Evolutionary conservation across 2,329 filamentous ascomycete genomes (phyloP).

Genomic region (Penicillium sp.): DNA sequence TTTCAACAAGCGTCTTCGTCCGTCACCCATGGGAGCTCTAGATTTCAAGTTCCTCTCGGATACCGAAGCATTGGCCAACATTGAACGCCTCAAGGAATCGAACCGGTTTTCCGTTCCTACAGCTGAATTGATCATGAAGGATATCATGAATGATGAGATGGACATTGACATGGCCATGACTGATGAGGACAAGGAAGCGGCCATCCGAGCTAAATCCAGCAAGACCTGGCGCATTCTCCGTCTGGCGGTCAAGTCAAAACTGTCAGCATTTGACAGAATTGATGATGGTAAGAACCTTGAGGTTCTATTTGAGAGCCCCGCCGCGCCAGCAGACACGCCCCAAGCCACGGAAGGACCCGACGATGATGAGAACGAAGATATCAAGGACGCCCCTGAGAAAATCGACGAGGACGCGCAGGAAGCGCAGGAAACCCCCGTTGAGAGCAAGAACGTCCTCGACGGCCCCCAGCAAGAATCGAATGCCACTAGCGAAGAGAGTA

Average conservation of each 20-base stretch:
- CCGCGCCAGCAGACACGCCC: conserved; percentile 11
- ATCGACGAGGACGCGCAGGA: background rate
- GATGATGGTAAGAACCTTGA: conserved; percentile 74
- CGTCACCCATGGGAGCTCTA: conserved; percentile 69
- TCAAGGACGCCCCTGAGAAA: background rate
- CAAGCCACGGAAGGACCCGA: conserved; percentile 9
- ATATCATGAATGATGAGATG: conserved; percentile 76
- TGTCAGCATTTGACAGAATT: conserved; percentile 81
- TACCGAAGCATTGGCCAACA: conserved; percentile 58
- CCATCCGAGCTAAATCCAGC: conserved; percentile 73
- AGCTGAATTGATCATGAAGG: conserved; percentile 67
- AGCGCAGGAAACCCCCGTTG: background rate
- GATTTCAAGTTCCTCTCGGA: conserved; percentile 77
- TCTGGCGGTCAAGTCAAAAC: conserved; percentile 70
- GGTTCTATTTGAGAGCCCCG: conserved; percentile 45
- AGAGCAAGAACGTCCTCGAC: conserved; percentile 9
- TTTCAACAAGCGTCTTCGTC: conserved; percentile 67
- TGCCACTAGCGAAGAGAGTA: conserved; percentile 2
- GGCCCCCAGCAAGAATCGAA: conserved; percentile 4
- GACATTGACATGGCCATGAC: conserved; percentile 78
- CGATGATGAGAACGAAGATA: background rate
- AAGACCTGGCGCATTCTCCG: conserved; percentile 89
- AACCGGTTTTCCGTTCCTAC: conserved; percentile 67
- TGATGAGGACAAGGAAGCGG: conserved; percentile 59
- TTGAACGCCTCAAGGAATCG: conserved; percentile 68